phyloP scores from a whole-genome alignment of 371 early-diverging fungal genomes.

The Neoconidiobolus thromboides region DNA sequence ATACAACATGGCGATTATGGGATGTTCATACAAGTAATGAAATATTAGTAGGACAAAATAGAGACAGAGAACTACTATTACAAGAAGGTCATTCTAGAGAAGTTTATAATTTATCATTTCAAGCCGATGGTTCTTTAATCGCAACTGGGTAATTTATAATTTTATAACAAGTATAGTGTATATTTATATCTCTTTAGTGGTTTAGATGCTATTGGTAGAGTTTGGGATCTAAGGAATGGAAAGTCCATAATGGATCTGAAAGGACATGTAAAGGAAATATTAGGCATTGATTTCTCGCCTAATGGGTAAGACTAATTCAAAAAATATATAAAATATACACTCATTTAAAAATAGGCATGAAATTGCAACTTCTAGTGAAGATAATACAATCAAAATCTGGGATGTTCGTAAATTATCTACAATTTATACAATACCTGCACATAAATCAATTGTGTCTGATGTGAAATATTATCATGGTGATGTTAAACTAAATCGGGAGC shows the following conservation, averaged over 20 bases:
- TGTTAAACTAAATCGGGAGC: not conserved
- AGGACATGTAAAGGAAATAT: slow-evolving; percentile 81
- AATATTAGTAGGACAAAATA: too few species aligned
- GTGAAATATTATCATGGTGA: slow-evolving; percentile 46
- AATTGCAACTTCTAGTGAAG: slow-evolving; percentile 60
- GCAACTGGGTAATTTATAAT: slow-evolving; percentile 53
- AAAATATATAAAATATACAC: not conserved
- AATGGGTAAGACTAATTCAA: slow-evolving; percentile 41
- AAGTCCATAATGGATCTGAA: slow-evolving; percentile 68
- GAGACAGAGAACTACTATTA: slow-evolving; percentile 39
- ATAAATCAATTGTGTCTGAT: slow-evolving; percentile 71
- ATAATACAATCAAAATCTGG: slow-evolving; percentile 73
- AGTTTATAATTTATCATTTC: slow-evolving; percentile 78
- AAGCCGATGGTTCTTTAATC: slow-evolving; percentile 74
- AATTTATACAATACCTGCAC: slow-evolving; percentile 77
- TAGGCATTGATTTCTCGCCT: slow-evolving; percentile 77
- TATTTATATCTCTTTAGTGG: slow-evolving; percentile 27
- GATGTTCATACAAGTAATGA: slow-evolving; percentile 43
- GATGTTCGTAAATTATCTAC: slow-evolving; percentile 65
- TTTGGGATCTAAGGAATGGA: slow-evolving; percentile 92
- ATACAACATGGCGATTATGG: slow-evolving; percentile 91
- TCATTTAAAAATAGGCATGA: slow-evolving; percentile 24
- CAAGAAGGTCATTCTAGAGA: slow-evolving; percentile 90
- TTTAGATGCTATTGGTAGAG: slow-evolving; percentile 69
- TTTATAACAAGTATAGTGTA: not conserved